Conservation (phyloP, 192 early-diverging fungal genomes). For the Backusella luteola region DNA sequence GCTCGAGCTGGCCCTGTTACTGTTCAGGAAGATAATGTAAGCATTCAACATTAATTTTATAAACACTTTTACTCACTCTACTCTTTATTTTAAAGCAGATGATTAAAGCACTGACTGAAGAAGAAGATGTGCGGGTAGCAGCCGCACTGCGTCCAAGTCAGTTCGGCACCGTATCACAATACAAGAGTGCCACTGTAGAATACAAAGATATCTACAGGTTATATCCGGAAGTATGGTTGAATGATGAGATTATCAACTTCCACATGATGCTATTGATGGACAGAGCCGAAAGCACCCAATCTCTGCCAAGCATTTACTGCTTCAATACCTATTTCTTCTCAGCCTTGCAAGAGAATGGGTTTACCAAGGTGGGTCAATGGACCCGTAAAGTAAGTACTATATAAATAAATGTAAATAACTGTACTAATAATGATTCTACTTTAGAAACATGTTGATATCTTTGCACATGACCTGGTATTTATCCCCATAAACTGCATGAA, state of each 20-base stretch:
- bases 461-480: slow-evolving; percentile 73
- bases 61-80: too few relatives aligned
- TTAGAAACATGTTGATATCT: slow-evolving; percentile 61
- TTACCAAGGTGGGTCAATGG: slow-evolving; percentile 74
- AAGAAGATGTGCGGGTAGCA: slow-evolving; percentile 11
- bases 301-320: slow-evolving; percentile 56
- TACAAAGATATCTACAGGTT: slow-evolving; percentile 71
- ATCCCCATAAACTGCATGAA: slow-evolving; percentile 84
- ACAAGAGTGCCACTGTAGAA: slow-evolving; percentile 18
- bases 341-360: slow-evolving; percentile 67
- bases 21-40: too few relatives aligned
- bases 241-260: slow-evolving; percentile 97
- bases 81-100: too few relatives aligned
- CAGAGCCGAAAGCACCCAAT: slow-evolving; percentile 44
- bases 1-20: too few relatives aligned
- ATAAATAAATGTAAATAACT: too few relatives aligned
- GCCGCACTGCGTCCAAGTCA: not conserved
- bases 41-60: too few relatives aligned
- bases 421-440: too few relatives aligned
- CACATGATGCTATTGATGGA: slow-evolving; percentile 78
- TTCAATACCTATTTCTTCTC: slow-evolving; percentile 94
- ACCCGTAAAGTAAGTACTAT: slow-evolving; percentile 54
- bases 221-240: slow-evolving; percentile 76
- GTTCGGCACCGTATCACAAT: not conserved
- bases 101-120: too few relatives aligned